Percentiles rank a stretch among this genome's conserved stretches.
Evolutionary conservation across 495 filamentous ascomycete genomes (phyloP).

Genomic region (Penicillium coprophilum): DNA sequence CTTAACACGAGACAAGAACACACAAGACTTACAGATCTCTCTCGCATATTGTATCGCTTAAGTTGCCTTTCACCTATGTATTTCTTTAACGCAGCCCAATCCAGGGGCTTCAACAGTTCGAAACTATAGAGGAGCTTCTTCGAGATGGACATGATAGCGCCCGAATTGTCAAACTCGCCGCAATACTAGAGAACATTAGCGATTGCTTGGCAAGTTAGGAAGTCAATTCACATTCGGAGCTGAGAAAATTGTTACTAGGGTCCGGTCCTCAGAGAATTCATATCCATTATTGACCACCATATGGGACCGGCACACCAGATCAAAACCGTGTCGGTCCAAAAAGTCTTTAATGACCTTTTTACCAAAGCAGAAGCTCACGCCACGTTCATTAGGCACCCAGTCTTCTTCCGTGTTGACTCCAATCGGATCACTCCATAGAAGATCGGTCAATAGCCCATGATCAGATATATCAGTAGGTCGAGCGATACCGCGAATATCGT

Average conservation of each 20-base stretch:
- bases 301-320: slow-evolving; percentile 93
- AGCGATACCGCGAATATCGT: slow-evolving; percentile 94
- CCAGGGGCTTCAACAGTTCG: slow-evolving; percentile 93
- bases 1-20: slow-evolving; percentile 30
- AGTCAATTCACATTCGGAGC: slow-evolving; percentile 82
- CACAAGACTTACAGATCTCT: slow-evolving; percentile 73
- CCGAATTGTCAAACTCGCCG: slow-evolving; percentile 99
- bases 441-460: slow-evolving; percentile 92
- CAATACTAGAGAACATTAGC: slow-evolving; percentile 68
- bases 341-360: slow-evolving; percentile 99
- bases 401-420: slow-evolving; percentile 81
- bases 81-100: slow-evolving; percentile 91
- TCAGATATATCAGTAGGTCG: slow-evolving; percentile 96
- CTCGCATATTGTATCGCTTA: slow-evolving; percentile 86
- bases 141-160: slow-evolving; percentile 96
- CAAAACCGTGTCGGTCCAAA: slow-evolving; percentile 90
- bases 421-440: slow-evolving; percentile 96
- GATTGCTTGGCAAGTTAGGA: slow-evolving; percentile 14
- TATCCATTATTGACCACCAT: slow-evolving; percentile 99
- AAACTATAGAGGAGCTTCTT: slow-evolving; percentile 93
- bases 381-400: slow-evolving; percentile 96
- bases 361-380: slow-evolving; percentile 97
- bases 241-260: slow-evolving; percentile 95
- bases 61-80: slow-evolving; percentile 97
- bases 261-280: slow-evolving; percentile 95